Conservation (phyloP, 192 early-diverging fungal species). For the Mortierella hygrophila region DNA sequence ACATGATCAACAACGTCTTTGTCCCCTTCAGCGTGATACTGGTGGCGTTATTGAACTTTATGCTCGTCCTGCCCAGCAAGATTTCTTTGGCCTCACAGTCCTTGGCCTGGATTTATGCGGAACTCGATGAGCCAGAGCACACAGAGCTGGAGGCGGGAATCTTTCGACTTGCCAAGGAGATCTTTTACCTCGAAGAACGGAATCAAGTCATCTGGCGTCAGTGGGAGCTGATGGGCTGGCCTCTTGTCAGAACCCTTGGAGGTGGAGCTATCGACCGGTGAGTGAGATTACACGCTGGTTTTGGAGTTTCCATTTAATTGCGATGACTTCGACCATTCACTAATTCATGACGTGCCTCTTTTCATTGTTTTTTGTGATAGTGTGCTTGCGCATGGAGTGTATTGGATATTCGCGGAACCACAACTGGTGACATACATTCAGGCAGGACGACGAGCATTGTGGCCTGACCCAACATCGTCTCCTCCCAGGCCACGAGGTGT, state of each 20-base stretch:
- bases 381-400: slow-evolving; percentile 61
- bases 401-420: slow-evolving; percentile 62
- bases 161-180: slow-evolving; percentile 39
- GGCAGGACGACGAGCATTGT: slow-evolving; percentile 60
- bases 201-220: slow-evolving; percentile 57
- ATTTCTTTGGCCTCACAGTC: slow-evolving; percentile 37
- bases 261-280: slow-evolving; percentile 65
- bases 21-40: slow-evolving; percentile 25
- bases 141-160: slow-evolving; percentile 47
- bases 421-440: slow-evolving; percentile 62
- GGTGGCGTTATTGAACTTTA: slow-evolving; percentile 30
- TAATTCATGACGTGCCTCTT: too few relatives aligned
- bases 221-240: slow-evolving; percentile 66
- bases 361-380: slow-evolving; percentile 14
- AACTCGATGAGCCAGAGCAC: slow-evolving; percentile 52
- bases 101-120: slow-evolving; percentile 49
- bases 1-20: slow-evolving; percentile 33
- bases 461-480: slow-evolving; percentile 62
- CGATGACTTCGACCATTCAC: too few relatives aligned
- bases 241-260: slow-evolving; percentile 59
- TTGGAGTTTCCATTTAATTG: not conserved
- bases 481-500: slow-evolving; percentile 47
- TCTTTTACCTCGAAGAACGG: slow-evolving; percentile 58
- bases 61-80: slow-evolving; percentile 23
- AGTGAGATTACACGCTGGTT: not conserved